Base-by-base conservation (phyloP, 1,139 yeast species). In the Candida sanyaensis region DNA sequence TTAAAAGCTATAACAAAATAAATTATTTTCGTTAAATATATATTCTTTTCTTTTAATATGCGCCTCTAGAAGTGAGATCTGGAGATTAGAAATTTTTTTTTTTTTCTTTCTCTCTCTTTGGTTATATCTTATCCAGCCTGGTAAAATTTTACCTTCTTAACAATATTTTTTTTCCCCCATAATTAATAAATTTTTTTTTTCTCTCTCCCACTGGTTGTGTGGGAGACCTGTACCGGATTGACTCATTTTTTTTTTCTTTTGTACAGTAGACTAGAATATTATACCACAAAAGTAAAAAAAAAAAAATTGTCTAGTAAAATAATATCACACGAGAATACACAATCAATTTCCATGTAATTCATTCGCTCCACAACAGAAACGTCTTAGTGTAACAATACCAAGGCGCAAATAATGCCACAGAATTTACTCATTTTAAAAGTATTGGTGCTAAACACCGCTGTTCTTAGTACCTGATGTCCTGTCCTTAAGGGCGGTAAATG, bases 251-350 rank as follows among this genome's bases (percentile, higher is more conserved):
- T n/a, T 21, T 23, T 21, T 8, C 1, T 36, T 34, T 21, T 21
- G 9, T 9, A 4, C 11, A 32, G 36, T 11, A 32, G n/a, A n/a
- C n/a, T n/a, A n/a, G 3, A 17, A 3, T 17, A 17, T 17, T 17
- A 17, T 17, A 17, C 21, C 21, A 17, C 21, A 17, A 17, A 17
- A 17, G 3, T 17, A 17, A 17, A 17, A n/a, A n/a, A n/a, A n/a
- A n/a, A n/a, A n/a, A 17, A 17, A 17, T 30, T 2, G 33, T 30
- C 12, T 30, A 12, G 2, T 30, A 10, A 13, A 13, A 30, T 13
- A n/a, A 5, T 30, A 66, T 55, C 60, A 63, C 39, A 58, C 62
- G 27, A 59, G 48, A 17, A 17, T 17, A 17, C n/a, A n/a, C 21
- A 17, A 17, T 17, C 21, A 17, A 2, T 17, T 17, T 17, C 21